Conservation (phyloP, 2,329 filamentous ascomycete species). For the Phyllosticta capitalensis region DNA sequence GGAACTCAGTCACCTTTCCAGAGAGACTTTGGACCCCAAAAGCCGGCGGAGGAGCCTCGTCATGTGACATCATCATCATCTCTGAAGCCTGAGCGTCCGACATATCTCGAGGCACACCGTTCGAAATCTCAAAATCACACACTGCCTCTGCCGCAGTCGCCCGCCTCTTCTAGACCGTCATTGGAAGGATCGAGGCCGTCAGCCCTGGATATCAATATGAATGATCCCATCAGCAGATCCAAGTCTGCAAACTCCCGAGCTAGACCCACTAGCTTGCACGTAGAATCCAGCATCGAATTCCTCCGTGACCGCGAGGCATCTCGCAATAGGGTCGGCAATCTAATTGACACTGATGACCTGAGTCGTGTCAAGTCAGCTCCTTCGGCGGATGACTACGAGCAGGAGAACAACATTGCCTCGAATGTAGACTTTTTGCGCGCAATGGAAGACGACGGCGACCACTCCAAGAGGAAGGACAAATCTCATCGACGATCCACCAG, state of each 20-base stretch:
- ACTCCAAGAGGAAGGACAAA: conserved; percentile 45
- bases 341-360: conserved; percentile 13
- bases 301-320: conserved; percentile 65
- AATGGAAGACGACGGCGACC: conserved; percentile 55
- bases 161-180: conserved; percentile 55
- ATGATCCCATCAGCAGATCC: conserved; percentile 48
- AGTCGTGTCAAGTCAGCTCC: conserved; percentile 16
- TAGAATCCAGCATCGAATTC: conserved; percentile 75
- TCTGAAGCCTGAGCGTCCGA: conserved; percentile 32
- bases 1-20: conserved; percentile 28
- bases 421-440: conserved; percentile 76
- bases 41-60: conserved; percentile 27
- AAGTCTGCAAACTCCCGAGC: conserved; percentile 57
- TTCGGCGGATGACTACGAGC: conserved; percentile 28
- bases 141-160: conserved; percentile 44
- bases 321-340: conserved; percentile 24
- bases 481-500: conserved; percentile 43
- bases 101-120: conserved; percentile 34
- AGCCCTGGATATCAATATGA: conserved; percentile 50
- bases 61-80: conserved; percentile 20
- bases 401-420: conserved; percentile 59
- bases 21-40: conserved; percentile 41
- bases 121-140: conserved; percentile 43
- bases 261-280: conserved; percentile 72
- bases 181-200: conserved; percentile 61